A percentile compares a stretch with the other conserved stretches of the same genome.
phyloP scores from a whole-genome alignment of 768 basidiomycete species.

The Termitomyces sp. region DNA sequence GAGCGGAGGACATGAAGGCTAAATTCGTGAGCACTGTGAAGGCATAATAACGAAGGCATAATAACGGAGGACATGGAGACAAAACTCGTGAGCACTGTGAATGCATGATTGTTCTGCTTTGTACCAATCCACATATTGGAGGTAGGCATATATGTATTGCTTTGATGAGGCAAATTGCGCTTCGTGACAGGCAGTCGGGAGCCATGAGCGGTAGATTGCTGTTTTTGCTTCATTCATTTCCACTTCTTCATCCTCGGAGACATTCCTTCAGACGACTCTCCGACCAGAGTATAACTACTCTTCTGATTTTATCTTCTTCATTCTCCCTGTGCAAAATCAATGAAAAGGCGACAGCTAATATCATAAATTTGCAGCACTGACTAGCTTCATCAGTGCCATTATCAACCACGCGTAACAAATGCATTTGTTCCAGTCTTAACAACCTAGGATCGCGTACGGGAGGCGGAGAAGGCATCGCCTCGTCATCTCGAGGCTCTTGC shows the following conservation, averaged over 20 bases:
- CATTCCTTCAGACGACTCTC: not conserved
- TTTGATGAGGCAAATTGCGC: not conserved
- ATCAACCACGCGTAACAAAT: not conserved
- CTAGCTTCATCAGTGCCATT: not conserved
- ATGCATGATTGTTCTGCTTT: no score
- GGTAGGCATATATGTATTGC: not conserved
- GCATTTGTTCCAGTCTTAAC: not conserved
- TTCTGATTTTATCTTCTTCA: not conserved
- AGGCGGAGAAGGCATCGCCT: not conserved
- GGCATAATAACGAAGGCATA: no score
- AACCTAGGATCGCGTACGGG: conserved; percentile 1
- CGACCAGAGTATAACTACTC: not conserved
- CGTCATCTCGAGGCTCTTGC: conserved; percentile 6
- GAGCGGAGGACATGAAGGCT: not conserved
- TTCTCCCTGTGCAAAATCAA: not conserved
- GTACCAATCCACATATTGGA: not conserved
- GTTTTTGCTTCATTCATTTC: not conserved
- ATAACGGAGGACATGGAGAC: no score
- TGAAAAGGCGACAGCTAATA: not conserved
- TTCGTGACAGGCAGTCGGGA: not conserved
- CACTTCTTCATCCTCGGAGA: not conserved
- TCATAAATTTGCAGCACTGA: not conserved
- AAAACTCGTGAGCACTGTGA: not conserved
- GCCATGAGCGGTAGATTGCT: not conserved
- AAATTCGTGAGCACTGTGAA: no score